A percentile compares a stretch with the other conserved stretches of the same genome.
Conservation (phyloP, 2,329 filamentous ascomycete genomes). For the Chrysosporium queenslandicum region DNA sequence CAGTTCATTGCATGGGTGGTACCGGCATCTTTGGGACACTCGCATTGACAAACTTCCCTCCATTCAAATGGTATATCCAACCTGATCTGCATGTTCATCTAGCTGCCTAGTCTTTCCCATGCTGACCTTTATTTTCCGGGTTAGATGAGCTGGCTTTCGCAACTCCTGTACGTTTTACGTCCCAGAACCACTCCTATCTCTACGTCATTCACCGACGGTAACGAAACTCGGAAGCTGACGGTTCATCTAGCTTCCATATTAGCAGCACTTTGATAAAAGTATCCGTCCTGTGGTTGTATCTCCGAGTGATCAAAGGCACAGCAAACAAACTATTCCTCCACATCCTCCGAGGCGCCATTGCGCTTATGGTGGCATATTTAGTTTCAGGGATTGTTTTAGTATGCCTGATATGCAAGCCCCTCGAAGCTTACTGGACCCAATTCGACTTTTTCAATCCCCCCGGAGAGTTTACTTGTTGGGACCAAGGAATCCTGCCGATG, state of each 20-base stretch:
- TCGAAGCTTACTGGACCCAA: conserved; percentile 10
- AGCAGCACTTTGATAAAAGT: conserved; percentile 4
- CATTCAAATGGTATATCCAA: conserved; percentile 1
- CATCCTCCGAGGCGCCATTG: conserved; percentile 6
- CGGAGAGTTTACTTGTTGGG: not conserved
- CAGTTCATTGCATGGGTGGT: conserved; percentile 2
- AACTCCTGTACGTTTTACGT: not conserved
- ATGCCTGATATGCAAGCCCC: conserved; percentile 7
- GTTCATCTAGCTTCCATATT: conserved; percentile 5
- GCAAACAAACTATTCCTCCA: conserved; percentile 8
- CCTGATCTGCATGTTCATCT: not conserved
- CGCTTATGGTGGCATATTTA: conserved; percentile 5
- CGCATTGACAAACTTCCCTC: not conserved
- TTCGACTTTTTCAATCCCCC: conserved; percentile 3
- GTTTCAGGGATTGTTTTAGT: not conserved
- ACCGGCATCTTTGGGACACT: conserved; percentile 9
- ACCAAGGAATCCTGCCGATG: conserved; percentile 9
- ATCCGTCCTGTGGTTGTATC: conserved; percentile 10
- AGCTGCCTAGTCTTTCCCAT: not conserved
- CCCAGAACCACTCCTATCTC: not conserved
- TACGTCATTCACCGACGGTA: no score
- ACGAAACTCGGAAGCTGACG: not conserved
- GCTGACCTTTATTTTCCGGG: not conserved
- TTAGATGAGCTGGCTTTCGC: conserved; percentile 4
- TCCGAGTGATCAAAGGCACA: conserved; percentile 11